Evolutionary conservation across 148 eudicot genomes (phyloP).

Genomic region (Fallopia convolvulus): DNA sequence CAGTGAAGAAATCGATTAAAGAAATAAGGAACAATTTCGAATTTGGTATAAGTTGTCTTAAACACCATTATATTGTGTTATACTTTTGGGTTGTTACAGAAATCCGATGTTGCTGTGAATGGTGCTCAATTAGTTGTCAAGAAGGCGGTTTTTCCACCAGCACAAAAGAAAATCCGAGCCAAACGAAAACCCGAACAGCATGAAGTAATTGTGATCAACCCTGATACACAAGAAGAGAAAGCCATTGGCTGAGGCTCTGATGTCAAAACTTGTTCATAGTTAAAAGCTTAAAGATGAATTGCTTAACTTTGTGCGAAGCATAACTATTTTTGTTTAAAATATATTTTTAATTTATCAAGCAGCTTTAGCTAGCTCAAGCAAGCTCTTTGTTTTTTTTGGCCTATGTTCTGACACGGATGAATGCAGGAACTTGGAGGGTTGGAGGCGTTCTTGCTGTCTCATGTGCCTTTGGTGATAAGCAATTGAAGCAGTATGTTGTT

Average conservation of each 20-base stretch:
- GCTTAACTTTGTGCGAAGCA: background rate
- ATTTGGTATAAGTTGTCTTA: too few relatives aligned
- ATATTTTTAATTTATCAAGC: background rate
- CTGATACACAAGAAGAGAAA: constrained; percentile 43
- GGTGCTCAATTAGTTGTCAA: constrained; percentile 20
- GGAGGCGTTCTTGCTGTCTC: constrained; percentile 99
- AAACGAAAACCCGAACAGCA: constrained; percentile 33
- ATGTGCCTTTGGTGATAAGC: constrained; percentile 95
- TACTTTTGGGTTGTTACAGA: background rate
- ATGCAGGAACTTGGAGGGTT: constrained; percentile 93
- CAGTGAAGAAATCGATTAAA: constrained; percentile 19
- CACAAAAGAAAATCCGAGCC: background rate
- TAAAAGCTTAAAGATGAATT: background rate
- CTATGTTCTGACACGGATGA: background rate
- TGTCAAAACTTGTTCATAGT: background rate
- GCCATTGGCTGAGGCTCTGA: background rate
- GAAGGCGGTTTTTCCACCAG: constrained; percentile 28
- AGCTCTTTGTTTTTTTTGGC: background rate
- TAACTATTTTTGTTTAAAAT: background rate
- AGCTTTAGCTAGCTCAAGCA: background rate
- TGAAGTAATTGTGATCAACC: constrained; percentile 58
- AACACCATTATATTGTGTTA: too few relatives aligned
- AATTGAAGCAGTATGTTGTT: constrained; percentile 88
- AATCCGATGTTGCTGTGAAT: background rate
- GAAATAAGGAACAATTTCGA: too few relatives aligned